Evolutionary conservation across 2,329 filamentous ascomycete species (phyloP), one percentile per base, ranked within the genome.

Genomic region (Fusarium paranaense): DNA sequence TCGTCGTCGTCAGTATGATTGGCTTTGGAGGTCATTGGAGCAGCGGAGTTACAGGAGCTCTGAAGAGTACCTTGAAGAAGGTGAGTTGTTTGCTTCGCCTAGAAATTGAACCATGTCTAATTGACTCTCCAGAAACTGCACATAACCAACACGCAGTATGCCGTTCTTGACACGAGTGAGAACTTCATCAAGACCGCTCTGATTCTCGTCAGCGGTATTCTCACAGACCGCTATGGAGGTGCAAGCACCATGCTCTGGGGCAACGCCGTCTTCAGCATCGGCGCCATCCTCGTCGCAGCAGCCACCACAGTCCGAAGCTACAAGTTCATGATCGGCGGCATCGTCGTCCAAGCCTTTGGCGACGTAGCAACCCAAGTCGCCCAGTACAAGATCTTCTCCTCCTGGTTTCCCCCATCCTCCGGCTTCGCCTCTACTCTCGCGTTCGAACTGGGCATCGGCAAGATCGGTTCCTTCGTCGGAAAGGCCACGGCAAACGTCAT

Each of bases 341-440:
- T 86, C 38, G 82, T 92, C 2, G 80, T 92, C 14, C 84, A 88
- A 32, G 86, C 89, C 0, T 80, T 92, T 0, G 90, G 90, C n/a
- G 90, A 91, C 69, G 90, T 91, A 22, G 88, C 90, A 0, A 92
- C 90, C 0, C 90, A 92, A 73, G 85, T 91, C 33, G 90, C 90
- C 0, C 89, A 91, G 77, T 92, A 91, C 78, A 90, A 91, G 69
- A 87, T 92, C 70, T 92, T 92, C 74, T 90, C 88, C 0, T 90
- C 88, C 0, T 92, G 90, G 90, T 92, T 92, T 70, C 85, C 90
- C 0, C 90, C 90, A 0, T 89, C 85, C 9, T 86, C 89, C 65
- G 90, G 90, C 2, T 92, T 92, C 75, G 90, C 90, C 0, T 90
- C 89, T 0, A 92, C 90, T 0, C 83, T 92, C 0, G 90, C 86